These are phyloP conservation scores for Coemansia sp. DNA, from an alignment of 192 early-diverging fungal species.

Conservation along the genomic window DNA sequence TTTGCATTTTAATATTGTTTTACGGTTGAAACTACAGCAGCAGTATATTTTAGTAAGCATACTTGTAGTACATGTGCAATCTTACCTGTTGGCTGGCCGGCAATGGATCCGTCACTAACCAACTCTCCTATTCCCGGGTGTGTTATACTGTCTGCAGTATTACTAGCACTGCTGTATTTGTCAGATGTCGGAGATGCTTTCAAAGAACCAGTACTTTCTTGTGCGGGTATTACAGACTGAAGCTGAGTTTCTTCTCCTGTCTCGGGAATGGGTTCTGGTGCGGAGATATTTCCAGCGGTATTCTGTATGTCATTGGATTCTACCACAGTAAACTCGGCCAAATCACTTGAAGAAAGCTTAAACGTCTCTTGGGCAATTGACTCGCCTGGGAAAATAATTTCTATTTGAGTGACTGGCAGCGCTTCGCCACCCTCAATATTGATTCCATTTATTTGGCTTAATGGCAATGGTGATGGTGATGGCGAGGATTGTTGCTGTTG, in stretches of 20 bases:
- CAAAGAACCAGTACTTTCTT: neutral
- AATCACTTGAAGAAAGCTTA: conserved; percentile 19
- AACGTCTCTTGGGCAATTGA: conserved; percentile 45
- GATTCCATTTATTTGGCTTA: conserved; percentile 31
- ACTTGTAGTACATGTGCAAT: neutral
- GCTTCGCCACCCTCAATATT: conserved; percentile 52
- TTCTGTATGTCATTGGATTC: neutral
- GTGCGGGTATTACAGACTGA: neutral
- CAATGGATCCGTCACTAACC: neutral
- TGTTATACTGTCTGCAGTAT: neutral
- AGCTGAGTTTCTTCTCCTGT: conserved; percentile 8
- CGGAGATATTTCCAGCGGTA: neutral
- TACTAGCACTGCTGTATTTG: neutral
- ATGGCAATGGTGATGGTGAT: conserved; percentile 13
- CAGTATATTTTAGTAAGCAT: neutral
- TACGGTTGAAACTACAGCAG: neutral
- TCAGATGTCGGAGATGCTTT: neutral
- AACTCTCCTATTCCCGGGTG: neutral
- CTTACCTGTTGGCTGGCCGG: conserved; percentile 9
- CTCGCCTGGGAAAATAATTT: conserved; percentile 52
- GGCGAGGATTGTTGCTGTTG: neutral
- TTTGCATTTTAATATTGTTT: neutral
- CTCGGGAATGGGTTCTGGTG: conserved; percentile 8
- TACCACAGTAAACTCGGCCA: conserved; percentile 3
- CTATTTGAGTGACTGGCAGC: conserved; percentile 42